Percentiles rank a stretch among this genome's conserved stretches.
phyloP scores from a whole-genome alignment of 179 eudicot species.

The Heliamphora pulchella region DNA sequence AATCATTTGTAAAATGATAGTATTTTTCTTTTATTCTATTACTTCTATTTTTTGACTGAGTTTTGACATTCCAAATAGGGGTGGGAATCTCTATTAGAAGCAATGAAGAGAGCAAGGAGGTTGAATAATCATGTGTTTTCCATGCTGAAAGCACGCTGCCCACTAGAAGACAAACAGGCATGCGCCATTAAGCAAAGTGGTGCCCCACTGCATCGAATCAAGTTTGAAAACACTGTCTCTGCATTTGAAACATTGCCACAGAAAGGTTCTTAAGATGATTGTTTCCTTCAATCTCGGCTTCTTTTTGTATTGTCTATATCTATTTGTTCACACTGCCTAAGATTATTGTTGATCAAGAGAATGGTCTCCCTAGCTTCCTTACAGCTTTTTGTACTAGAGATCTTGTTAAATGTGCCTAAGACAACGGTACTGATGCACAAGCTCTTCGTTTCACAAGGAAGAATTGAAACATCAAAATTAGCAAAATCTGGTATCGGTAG shows the following conservation, averaged over 20 bases:
- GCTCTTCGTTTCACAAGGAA: not conserved
- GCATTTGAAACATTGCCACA: conserved; percentile 97
- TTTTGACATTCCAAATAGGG: conserved; percentile 43
- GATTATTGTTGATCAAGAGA: not conserved
- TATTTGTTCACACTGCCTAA: not conserved
- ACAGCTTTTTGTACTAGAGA: not conserved
- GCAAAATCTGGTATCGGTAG: not conserved
- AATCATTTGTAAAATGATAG: not conserved
- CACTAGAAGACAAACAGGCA: conserved; percentile 94
- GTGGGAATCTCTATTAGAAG: conserved; percentile 70
- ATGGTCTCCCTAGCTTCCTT: not conserved
- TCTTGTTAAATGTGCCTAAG: not conserved
- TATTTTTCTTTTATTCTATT: not conserved
- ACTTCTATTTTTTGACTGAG: not conserved
- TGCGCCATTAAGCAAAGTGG: conserved; percentile 99
- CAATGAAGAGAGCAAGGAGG: conserved; percentile 95
- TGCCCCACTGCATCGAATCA: conserved; percentile 82
- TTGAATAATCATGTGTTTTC: conserved; percentile 92
- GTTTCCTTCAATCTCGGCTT: not conserved
- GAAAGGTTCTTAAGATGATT: conserved; percentile 46
- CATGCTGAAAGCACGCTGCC: conserved; percentile 97
- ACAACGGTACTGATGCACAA: not conserved
- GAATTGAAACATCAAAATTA: not conserved
- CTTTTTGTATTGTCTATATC: not conserved
- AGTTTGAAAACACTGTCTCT: conserved; percentile 88